Percentiles rank a stretch among this genome's conserved stretches.
Conservation (phyloP, 2,329 filamentous ascomycete genomes). For the Fusarium veterinarium region DNA sequence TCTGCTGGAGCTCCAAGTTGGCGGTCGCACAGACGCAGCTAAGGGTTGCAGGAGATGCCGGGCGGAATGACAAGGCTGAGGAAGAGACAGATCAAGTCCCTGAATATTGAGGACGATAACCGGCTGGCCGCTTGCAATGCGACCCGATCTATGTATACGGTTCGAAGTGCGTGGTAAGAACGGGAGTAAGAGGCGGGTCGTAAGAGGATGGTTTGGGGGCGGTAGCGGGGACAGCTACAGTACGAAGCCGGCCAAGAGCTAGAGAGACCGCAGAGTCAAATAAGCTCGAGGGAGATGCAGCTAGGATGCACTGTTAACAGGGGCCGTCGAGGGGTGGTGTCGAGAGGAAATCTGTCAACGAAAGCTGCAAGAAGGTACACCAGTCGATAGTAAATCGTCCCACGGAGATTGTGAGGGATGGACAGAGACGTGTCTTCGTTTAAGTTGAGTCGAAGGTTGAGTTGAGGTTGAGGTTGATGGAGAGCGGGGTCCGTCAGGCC, state of each 20-base stretch:
- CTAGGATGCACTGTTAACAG: constrained; percentile 29
- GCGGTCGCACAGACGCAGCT: constrained; percentile 33
- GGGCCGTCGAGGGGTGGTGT: constrained; percentile 1
- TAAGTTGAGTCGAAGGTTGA: constrained; percentile 28
- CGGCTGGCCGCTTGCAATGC: constrained; percentile 48
- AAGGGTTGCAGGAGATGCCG: constrained; percentile 14
- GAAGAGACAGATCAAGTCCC: constrained; percentile 23
- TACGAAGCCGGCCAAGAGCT: constrained; percentile 20
- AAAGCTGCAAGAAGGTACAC: neutral
- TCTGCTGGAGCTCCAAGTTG: constrained; percentile 16
- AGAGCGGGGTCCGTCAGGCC: constrained; percentile 43
- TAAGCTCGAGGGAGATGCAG: constrained; percentile 26
- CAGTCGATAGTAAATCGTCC: constrained; percentile 8
- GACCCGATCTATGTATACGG: constrained; percentile 43
- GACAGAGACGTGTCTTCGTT: constrained; percentile 19
- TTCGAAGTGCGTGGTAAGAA: constrained; percentile 30
- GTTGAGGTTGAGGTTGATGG: constrained; percentile 19
- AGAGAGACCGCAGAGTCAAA: constrained; percentile 15
- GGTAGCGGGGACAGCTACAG: constrained; percentile 26
- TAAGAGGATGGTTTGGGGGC: constrained; percentile 41
- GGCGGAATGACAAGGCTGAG: constrained; percentile 12
- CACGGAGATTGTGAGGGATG: constrained; percentile 20
- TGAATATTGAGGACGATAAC: constrained; percentile 23
- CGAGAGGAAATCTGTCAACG: neutral
- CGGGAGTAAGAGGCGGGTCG: constrained; percentile 36